Conservation (phyloP, 345 rosid species). For the Anacardium occidentale region DNA sequence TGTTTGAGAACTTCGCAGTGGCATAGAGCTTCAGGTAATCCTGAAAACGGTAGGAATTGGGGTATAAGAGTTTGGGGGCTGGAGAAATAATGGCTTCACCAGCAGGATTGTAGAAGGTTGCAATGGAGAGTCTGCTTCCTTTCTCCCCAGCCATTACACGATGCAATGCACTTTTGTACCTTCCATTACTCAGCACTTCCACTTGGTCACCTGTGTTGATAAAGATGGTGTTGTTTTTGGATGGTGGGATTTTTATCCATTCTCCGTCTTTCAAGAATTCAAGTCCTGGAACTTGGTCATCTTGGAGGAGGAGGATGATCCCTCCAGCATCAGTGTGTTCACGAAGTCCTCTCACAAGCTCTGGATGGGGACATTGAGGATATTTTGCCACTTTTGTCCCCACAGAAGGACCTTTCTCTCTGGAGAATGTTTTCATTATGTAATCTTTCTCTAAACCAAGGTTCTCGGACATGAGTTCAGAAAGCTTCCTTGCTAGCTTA, state of each 20-base stretch:
- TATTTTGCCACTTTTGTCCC: constrained; percentile 91
- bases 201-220: constrained; percentile 80
- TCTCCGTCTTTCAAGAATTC: constrained; percentile 76
- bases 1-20: constrained; percentile 66
- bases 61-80: constrained; percentile 65
- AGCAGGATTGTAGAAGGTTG: constrained; percentile 85
- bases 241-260: constrained; percentile 80
- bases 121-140: constrained; percentile 87
- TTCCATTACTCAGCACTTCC: constrained; percentile 85
- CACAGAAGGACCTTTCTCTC: constrained; percentile 64
- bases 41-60: constrained; percentile 52
- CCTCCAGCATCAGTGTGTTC: constrained; percentile 96
- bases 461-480: constrained; percentile 74
- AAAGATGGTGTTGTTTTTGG: constrained; percentile 75
- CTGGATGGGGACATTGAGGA: constrained; percentile 75
- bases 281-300: constrained; percentile 87
- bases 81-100: constrained; percentile 75
- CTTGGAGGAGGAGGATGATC: constrained; percentile 80
- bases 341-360: constrained; percentile 76
- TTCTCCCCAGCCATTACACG: constrained; percentile 70
- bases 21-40: constrained; percentile 81
- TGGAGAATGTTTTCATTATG: constrained; percentile 58
- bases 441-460: constrained; percentile 58
- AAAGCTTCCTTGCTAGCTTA: constrained; percentile 62
- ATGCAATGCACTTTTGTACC: constrained; percentile 69